Conservation (phyloP, 352 stramenopile species). For the Proteromonas lacertae region DNA sequence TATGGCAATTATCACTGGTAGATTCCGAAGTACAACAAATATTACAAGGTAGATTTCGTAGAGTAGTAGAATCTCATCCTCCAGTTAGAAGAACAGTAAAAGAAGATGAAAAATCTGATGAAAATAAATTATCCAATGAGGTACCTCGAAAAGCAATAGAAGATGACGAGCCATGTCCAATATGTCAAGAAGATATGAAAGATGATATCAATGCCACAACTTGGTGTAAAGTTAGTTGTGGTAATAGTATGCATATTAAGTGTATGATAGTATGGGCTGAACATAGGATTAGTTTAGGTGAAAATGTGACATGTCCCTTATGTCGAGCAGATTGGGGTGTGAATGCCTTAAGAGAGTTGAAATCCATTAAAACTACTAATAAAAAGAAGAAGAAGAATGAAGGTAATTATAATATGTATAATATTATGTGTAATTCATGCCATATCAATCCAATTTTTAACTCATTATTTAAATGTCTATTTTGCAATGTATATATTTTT, state of each 20-base stretch:
- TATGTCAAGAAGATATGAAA: slow-evolving; percentile 2
- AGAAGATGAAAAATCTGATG: no score
- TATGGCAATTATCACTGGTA: background rate
- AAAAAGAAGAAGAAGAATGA: no score
- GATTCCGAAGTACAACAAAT: background rate
- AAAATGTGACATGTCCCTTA: background rate
- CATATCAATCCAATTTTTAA: no score
- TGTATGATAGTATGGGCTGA: slow-evolving; percentile 1
- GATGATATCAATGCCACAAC: background rate
- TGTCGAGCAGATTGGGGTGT: background rate
- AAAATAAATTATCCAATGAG: background rate
- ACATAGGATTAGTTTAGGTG: background rate
- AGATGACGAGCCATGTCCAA: background rate
- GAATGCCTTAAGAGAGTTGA: background rate
- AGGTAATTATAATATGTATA: no score
- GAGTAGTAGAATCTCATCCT: background rate
- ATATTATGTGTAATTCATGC: no score
- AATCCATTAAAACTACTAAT: no score
- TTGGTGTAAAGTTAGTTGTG: slow-evolving; percentile 1
- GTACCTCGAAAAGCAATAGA: background rate
- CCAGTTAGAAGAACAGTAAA: no score
- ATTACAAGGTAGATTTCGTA: background rate
- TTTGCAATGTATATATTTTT: no score
- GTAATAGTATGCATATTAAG: background rate
- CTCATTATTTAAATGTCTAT: no score